Conservation (phyloP, 352 stramenopile species). For the Pythium utonaiense region DNA sequence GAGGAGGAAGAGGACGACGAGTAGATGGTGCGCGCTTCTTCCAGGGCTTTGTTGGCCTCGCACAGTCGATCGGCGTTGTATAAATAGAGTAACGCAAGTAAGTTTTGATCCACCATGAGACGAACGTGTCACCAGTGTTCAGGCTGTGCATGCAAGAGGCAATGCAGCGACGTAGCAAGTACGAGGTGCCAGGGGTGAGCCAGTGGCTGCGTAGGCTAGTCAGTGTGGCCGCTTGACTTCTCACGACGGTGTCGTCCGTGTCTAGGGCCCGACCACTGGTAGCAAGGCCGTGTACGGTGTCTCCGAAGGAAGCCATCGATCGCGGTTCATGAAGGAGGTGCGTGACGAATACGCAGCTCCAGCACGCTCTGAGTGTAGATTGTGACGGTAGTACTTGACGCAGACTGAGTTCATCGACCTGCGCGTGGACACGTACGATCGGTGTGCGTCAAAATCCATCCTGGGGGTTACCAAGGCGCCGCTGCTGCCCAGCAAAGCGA, state of each 20-base stretch:
- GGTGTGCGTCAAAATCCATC: constrained; percentile 5
- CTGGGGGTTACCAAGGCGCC: constrained; percentile 14
- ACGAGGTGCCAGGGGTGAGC: constrained; percentile 11
- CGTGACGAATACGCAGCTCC: no score
- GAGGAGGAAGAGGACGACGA: constrained; percentile 48
- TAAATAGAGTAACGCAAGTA: constrained; percentile 20
- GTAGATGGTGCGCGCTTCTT: constrained; percentile 20
- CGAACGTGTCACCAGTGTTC: no score
- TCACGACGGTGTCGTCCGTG: neutral
- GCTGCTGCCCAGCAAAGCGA: constrained; percentile 7
- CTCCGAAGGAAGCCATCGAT: neutral
- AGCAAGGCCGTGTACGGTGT: neutral
- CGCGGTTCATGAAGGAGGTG: neutral
- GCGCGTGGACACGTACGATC: constrained; percentile 27
- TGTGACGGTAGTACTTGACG: neutral
- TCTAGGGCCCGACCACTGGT: neutral
- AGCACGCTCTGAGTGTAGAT: no score
- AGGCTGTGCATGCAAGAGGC: no score
- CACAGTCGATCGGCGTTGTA: constrained; percentile 4
- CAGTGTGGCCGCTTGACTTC: no score
- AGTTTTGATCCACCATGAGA: neutral
- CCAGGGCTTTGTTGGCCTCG: no score
- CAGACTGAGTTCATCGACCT: constrained; percentile 32
- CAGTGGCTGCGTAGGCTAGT: no score
- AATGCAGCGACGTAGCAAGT: constrained; percentile 16